Evolutionary conservation across 2,329 filamentous ascomycete genomes (phyloP).

Genomic region (Clonostachys byssicola): DNA sequence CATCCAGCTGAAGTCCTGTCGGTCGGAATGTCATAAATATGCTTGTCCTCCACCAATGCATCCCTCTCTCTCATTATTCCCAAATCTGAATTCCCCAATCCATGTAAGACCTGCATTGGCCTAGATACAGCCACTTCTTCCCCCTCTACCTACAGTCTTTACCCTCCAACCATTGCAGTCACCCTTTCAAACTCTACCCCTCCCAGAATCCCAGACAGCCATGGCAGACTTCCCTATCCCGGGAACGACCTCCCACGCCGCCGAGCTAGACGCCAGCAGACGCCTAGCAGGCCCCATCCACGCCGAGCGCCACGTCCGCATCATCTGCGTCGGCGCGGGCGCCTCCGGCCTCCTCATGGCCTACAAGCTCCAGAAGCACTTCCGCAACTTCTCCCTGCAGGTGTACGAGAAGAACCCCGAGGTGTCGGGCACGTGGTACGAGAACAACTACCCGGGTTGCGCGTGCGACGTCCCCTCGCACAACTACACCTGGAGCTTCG

Average conservation of each 20-base stretch:
- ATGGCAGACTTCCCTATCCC: constrained; percentile 8
- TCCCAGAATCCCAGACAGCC: not conserved
- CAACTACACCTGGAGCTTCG: constrained; percentile 46
- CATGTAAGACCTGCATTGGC: no score
- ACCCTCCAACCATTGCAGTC: no score
- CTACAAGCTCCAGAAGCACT: constrained; percentile 30
- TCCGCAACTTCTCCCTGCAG: constrained; percentile 44
- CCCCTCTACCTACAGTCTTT: not conserved
- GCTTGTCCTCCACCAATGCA: no score
- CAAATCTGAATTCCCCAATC: no score
- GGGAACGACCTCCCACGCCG: constrained; percentile 5
- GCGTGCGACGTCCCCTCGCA: constrained; percentile 46
- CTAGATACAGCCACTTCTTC: not conserved
- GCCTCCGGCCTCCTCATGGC: constrained; percentile 18
- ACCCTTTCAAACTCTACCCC: not conserved
- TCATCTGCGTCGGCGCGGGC: constrained; percentile 19
- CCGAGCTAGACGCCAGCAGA: constrained; percentile 7
- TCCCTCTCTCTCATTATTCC: no score
- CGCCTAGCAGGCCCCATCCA: constrained; percentile 11
- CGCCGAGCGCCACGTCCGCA: constrained; percentile 10
- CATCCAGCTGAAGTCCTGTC: no score
- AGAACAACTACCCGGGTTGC: constrained; percentile 42
- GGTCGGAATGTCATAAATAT: no score
- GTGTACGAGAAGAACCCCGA: constrained; percentile 44
- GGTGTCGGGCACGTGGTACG: constrained; percentile 41